Conservation (phyloP, 2,329 filamentous ascomycete species). For the Rhynchosporium graminicola region DNA sequence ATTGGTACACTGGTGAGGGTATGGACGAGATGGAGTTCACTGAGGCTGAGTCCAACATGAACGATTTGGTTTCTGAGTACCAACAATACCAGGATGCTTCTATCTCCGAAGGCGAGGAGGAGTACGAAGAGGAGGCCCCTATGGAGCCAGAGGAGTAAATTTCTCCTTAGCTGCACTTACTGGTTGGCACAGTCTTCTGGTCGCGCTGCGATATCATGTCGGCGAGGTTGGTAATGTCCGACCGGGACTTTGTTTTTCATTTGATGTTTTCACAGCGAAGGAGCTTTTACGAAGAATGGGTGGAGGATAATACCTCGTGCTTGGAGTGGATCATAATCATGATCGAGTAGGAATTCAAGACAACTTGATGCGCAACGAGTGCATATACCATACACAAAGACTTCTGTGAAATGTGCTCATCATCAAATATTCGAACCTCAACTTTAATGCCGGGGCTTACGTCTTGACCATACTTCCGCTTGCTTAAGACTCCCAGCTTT, state of each 20-base stretch:
- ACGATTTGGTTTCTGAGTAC: slow-evolving; percentile 99
- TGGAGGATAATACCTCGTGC: slow-evolving; percentile 32
- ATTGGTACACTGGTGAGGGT: slow-evolving; percentile 99
- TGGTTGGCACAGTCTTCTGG: slow-evolving; percentile 30
- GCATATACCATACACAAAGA: too few relatives aligned
- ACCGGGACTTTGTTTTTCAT: slow-evolving; percentile 28
- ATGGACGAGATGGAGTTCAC: slow-evolving; percentile 99
- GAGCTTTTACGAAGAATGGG: slow-evolving; percentile 29
- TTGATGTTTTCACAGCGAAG: slow-evolving; percentile 36
- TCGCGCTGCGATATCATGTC: slow-evolving; percentile 31
- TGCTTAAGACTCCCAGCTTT: too few relatives aligned
- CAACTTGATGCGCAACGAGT: slow-evolving; percentile 25
- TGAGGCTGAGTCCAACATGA: slow-evolving; percentile 99
- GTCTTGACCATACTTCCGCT: too few relatives aligned
- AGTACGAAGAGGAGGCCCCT: slow-evolving; percentile 78
- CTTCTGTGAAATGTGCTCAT: background rate
- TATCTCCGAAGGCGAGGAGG: slow-evolving; percentile 95
- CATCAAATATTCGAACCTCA: too few relatives aligned
- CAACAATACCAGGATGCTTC: slow-evolving; percentile 99
- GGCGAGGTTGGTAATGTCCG: slow-evolving; percentile 35
- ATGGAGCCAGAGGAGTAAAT: slow-evolving; percentile 64
- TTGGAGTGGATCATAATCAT: slow-evolving; percentile 30
- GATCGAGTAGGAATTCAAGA: slow-evolving; percentile 36
- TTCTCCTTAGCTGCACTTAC: slow-evolving; percentile 26
- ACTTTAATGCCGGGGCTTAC: too few relatives aligned